These are phyloP conservation scores for Moricandia moricandioides DNA, from an alignment of 345 rosid species.

Conservation along the genomic window DNA sequence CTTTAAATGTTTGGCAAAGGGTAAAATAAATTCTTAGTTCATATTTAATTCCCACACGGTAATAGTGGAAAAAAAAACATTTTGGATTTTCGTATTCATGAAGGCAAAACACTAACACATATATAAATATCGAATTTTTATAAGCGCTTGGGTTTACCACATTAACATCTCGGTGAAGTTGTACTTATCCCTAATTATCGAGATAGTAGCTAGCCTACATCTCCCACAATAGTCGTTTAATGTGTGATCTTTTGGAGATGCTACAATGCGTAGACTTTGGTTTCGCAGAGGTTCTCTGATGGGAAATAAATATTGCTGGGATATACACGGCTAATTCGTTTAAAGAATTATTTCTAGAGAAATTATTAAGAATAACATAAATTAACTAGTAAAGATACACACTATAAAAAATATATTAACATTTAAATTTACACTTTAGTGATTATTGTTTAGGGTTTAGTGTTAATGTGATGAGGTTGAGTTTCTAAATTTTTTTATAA, in stretches of 20 bases:
- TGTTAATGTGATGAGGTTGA: too few species aligned
- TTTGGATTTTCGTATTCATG: neutral
- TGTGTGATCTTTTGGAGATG: slow-evolving; percentile 1
- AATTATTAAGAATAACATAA: too few species aligned
- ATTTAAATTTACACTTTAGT: too few species aligned
- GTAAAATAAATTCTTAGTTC: neutral
- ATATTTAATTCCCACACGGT: slow-evolving; percentile 9
- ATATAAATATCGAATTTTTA: neutral
- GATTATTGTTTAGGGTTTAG: too few species aligned
- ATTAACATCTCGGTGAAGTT: neutral
- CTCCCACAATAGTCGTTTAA: neutral
- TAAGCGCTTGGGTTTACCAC: neutral
- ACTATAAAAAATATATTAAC: too few species aligned
- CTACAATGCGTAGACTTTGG: neutral
- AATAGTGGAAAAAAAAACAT: neutral
- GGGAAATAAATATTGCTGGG: neutral
- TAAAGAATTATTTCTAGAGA: too few species aligned
- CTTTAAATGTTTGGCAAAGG: neutral
- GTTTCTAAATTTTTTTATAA: too few species aligned
- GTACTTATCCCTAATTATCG: neutral
- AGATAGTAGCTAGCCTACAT: neutral
- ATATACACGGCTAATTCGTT: neutral
- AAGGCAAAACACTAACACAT: neutral
- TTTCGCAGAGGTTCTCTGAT: neutral
- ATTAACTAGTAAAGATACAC: too few species aligned